Conservation (phyloP, 352 stramenopile species). For the Pythium coloratum region DNA sequence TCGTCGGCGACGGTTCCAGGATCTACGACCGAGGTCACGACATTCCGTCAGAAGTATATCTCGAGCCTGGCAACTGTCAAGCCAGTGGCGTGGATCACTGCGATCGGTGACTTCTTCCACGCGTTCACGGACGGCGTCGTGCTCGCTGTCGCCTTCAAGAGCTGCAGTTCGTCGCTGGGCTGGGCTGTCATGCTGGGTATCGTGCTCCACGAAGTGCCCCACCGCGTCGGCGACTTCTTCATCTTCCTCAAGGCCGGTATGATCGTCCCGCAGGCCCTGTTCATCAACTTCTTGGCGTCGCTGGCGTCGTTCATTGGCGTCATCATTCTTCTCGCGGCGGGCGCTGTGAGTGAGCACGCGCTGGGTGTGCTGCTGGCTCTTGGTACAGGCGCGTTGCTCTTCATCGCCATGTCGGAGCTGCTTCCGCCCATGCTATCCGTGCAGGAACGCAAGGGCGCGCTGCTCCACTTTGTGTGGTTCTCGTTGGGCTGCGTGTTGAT, state of each 20-base stretch:
- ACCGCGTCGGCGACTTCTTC: constrained; percentile 35
- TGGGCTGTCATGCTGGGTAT: constrained; percentile 34
- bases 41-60: constrained; percentile 24
- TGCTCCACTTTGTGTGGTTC: constrained; percentile 18
- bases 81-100: constrained; percentile 36
- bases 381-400: constrained; percentile 24
- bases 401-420: constrained; percentile 29
- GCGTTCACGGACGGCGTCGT: constrained; percentile 37
- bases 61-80: constrained; percentile 16
- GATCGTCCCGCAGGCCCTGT: constrained; percentile 26
- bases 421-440: constrained; percentile 23
- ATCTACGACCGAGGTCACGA: neutral
- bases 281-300: constrained; percentile 31
- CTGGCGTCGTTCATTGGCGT: constrained; percentile 29
- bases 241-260: constrained; percentile 37
- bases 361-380: constrained; percentile 33
- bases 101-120: constrained; percentile 34
- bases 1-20: neutral
- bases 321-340: constrained; percentile 23
- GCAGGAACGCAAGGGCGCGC: neutral
- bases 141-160: constrained; percentile 34
- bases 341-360: constrained; percentile 28
- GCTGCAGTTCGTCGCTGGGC: constrained; percentile 30
- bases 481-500: constrained; percentile 14
- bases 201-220: constrained; percentile 35